Evolutionary conservation across 176 grass and related monocot genomes (phyloP).

Genomic region (Canna indica): DNA sequence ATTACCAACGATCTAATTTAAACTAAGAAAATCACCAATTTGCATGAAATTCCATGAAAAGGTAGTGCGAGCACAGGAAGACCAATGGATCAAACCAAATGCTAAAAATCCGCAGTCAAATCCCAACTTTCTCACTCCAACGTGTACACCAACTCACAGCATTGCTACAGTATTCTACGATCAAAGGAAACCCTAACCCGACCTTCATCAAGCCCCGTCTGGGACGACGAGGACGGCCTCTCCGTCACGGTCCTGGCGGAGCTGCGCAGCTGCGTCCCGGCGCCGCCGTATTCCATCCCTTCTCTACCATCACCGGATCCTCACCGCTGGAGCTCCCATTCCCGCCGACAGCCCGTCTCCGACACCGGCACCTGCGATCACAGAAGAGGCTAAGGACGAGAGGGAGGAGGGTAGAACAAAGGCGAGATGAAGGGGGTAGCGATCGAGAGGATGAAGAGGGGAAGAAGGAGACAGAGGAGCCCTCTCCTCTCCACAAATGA

Average conservation of each 20-base stretch:
- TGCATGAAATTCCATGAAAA: not conserved
- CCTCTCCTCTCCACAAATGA: slow-evolving; percentile 27
- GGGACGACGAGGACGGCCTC: slow-evolving; percentile 34
- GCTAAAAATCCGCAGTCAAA: slow-evolving; percentile 5
- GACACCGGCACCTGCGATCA: slow-evolving; percentile 17
- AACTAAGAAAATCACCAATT: not conserved
- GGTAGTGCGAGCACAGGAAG: not conserved
- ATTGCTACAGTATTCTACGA: slow-evolving; percentile 28
- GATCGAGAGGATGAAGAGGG: not conserved
- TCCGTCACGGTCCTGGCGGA: slow-evolving; percentile 24
- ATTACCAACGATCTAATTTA: not conserved
- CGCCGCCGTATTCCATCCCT: slow-evolving; percentile 15
- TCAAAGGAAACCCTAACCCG: slow-evolving; percentile 22
- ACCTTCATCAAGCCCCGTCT: slow-evolving; percentile 57
- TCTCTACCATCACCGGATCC: slow-evolving; percentile 30
- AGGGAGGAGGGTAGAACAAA: slow-evolving; percentile 8
- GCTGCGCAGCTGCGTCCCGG: slow-evolving; percentile 3
- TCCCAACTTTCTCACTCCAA: slow-evolving; percentile 6
- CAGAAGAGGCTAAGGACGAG: not conserved
- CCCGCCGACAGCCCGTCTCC: slow-evolving; percentile 4
- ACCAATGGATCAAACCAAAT: not conserved
- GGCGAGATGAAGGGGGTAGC: not conserved
- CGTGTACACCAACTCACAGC: slow-evolving; percentile 17
- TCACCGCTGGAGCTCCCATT: slow-evolving; percentile 29
- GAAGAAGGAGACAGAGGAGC: slow-evolving; percentile 1